Base-by-base conservation (phyloP, 169 alveolate species). In the Plasmodium gallinaceum region DNA sequence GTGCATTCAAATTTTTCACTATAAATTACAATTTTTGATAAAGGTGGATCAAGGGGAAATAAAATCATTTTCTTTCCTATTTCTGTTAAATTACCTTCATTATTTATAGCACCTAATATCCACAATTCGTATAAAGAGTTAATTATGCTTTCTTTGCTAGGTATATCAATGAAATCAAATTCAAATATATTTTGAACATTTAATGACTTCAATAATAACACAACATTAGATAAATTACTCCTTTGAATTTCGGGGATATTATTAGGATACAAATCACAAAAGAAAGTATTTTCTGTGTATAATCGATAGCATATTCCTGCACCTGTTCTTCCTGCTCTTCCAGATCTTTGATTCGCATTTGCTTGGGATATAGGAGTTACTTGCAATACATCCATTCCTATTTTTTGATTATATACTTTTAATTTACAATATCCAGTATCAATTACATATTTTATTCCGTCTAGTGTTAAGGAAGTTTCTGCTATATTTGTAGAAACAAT, bases 401-500 rank as follows among this genome's bases (percentile, higher is more conserved):
- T 98, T 93, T 97, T 97, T 45, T 99, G 99, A 93, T 98, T 98
- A 96, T 97, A 99, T 26, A 98, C 99, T 95, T 99, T 98, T 88
- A 98, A 94, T 94, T 99, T 99, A 95, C 99, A 98, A 88, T 97
- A 97, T 10, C 99, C 99, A 46, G 99, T 96, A 92, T 99, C 99
- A 10, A 99, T 98, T 37, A 99, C 99, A 92, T 96, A 98, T 78
- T 97, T 96, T 43, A 99, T 98, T 5, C 99, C 99, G 88, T 99
- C 99, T 80, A 99, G 95, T 16, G 99, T 99, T 62, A 99, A 92
- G 14, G 99, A 98, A 8, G 99, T 99, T 90, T 99, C 99, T 9
- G 99, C 99, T 70, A 99, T 99, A 94, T 99, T 99, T 22, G 99
- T 99, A 7, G 99, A 99, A 18, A 98, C 99, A 7, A 98, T 98